Percentiles rank a stretch among this genome's conserved stretches.
Conservation (phyloP, 164 flowering plant genomes). For the Umbellularia californica region DNA sequence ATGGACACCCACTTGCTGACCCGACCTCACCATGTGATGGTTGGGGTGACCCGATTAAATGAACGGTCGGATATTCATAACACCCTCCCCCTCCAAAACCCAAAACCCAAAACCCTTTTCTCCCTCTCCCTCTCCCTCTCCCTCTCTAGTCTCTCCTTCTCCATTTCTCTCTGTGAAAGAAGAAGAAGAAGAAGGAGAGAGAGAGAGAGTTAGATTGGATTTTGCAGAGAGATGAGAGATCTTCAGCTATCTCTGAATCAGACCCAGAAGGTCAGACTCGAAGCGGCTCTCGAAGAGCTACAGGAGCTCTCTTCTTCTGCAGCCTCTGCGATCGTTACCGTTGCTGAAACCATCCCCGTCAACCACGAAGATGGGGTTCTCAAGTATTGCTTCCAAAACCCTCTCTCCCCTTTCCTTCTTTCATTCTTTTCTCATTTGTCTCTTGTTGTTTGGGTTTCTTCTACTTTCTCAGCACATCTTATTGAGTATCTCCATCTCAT, state of each 20-base stretch:
- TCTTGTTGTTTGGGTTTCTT: neutral
- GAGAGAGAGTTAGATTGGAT: neutral
- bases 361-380: conserved; percentile 80
- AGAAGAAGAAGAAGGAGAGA: no score
- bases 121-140: no score
- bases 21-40: no score
- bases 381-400: conserved; percentile 43
- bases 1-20: no score
- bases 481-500: neutral
- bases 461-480: neutral
- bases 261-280: conserved; percentile 74
- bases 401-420: neutral
- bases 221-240: conserved; percentile 43
- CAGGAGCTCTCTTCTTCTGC: conserved; percentile 41
- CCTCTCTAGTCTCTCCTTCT: no score
- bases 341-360: conserved; percentile 80
- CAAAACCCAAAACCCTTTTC: no score
- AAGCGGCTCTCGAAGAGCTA: conserved; percentile 58
- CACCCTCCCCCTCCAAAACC: no score
- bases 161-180: no score
- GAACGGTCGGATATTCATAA: no score
- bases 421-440: neutral
- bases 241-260: conserved; percentile 58
- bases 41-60: no score
- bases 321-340: conserved; percentile 67